Conservation (phyloP, 2,329 filamentous ascomycete species). For the Aspergillus flavus region DNA sequence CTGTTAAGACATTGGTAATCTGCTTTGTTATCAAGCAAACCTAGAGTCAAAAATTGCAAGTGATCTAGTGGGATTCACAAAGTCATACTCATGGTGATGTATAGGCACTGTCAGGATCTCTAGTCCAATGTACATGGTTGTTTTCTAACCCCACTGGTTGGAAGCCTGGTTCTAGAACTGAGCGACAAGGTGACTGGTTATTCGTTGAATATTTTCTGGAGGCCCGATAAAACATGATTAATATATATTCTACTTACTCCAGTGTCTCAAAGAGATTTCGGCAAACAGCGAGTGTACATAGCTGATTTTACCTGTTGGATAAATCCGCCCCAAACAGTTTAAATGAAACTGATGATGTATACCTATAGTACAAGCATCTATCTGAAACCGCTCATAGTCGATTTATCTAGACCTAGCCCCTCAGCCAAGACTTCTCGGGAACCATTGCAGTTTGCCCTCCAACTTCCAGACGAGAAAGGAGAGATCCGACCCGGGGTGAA, state of each 20-base stretch:
- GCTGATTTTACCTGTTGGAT: background rate
- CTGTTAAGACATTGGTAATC: background rate
- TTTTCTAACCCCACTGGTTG: background rate
- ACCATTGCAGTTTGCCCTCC: background rate
- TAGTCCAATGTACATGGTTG: too few species aligned
- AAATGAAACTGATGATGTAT: background rate
- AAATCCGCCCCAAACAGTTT: background rate
- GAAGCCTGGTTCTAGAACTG: background rate
- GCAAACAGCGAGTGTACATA: background rate
- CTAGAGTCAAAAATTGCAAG: background rate
- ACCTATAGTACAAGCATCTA: background rate
- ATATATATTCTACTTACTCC: background rate
- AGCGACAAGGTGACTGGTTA: background rate
- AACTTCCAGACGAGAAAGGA: background rate
- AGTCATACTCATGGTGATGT: background rate
- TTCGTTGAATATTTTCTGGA: too few species aligned
- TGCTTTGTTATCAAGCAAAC: background rate
- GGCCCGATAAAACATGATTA: background rate
- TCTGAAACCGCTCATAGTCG: background rate
- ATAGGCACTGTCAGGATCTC: too few species aligned
- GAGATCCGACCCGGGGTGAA: background rate
- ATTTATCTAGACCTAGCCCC: background rate
- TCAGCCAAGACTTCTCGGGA: conserved; percentile 2
- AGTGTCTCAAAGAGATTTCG: background rate
- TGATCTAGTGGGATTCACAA: background rate